These are phyloP conservation scores for Cenchrus fungigraminus DNA, from an alignment of 176 grass and related monocot species.

Conservation along the genomic window DNA sequence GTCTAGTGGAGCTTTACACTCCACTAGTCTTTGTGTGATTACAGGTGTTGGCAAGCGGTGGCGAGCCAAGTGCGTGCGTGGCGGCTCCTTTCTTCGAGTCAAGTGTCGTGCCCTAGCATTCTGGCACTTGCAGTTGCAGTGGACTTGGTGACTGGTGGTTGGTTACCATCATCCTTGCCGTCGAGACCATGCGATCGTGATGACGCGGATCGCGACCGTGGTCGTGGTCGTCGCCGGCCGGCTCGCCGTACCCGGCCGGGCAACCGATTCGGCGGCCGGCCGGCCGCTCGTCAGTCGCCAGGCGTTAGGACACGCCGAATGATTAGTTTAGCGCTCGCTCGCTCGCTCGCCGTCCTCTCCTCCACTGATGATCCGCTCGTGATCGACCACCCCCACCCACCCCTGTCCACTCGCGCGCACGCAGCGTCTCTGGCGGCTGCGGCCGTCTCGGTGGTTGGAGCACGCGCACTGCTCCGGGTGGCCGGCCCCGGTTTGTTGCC, in stretches of 20 bases:
- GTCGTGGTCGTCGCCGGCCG: too few species aligned
- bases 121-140: not conserved
- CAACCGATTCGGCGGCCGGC: not conserved
- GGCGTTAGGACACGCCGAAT: not conserved
- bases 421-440: not conserved
- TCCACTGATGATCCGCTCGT: not conserved
- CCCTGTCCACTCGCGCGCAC: not conserved
- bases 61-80: too few species aligned
- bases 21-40: not conserved
- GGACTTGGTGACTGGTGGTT: not conserved
- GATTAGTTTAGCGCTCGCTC: not conserved
- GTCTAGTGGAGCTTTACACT: conserved; percentile 5
- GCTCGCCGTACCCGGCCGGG: not conserved
- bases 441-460: not conserved
- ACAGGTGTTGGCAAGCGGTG: conserved; percentile 15
- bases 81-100: not conserved
- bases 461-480: conserved; percentile 22
- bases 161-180: not conserved
- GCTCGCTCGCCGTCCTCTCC: not conserved
- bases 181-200: not conserved
- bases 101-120: not conserved
- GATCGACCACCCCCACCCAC: conserved; percentile 2
- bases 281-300: not conserved
- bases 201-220: not conserved
- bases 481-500: not conserved